Percentiles rank a stretch among this genome's conserved stretches.
Conservation (phyloP, 768 basidiomycete genomes). For the Tephrocybe sp. region DNA sequence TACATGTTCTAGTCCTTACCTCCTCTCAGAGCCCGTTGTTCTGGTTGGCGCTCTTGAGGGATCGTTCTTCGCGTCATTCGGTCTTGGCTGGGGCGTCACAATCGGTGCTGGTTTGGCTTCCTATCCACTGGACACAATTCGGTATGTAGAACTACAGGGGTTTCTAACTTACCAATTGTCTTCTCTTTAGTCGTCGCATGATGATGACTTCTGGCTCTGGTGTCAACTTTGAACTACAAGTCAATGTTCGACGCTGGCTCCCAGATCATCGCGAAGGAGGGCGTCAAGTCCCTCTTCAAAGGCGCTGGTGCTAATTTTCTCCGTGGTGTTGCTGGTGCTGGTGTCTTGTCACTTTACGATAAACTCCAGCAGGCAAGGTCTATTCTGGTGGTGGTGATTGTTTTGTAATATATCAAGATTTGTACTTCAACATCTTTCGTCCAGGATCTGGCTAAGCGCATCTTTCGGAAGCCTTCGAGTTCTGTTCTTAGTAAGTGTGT, state of each 20-base stretch:
- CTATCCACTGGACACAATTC: conserved; percentile 90
- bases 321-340: conserved; percentile 99
- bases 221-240: conserved; percentile 98
- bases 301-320: conserved; percentile 95
- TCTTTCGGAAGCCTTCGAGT: too few relatives aligned
- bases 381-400: conserved; percentile 84
- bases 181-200: conserved; percentile 92
- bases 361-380: conserved; percentile 98
- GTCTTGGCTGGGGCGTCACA: conserved; percentile 98
- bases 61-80: conserved; percentile 95
- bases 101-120: conserved; percentile 99
- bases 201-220: conserved; percentile 99
- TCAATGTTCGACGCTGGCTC: conserved; percentile 97
- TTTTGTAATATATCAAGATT: too few relatives aligned
- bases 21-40: conserved; percentile 83
- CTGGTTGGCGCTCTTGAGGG: conserved; percentile 94
- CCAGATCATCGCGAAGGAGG: conserved; percentile 93
- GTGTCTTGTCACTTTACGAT: conserved; percentile 99
- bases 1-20: conserved; percentile 20
- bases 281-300: conserved; percentile 95
- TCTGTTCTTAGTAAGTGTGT: neutral
- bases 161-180: neutral
- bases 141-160: conserved; percentile 39
- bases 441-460: conserved; percentile 52
- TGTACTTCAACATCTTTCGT: neutral